Evolutionary conservation across 2,329 filamentous ascomycete genomes (phyloP), one percentile per base, ranked within the genome.

Genomic region (Fusarium protoensiforme): DNA sequence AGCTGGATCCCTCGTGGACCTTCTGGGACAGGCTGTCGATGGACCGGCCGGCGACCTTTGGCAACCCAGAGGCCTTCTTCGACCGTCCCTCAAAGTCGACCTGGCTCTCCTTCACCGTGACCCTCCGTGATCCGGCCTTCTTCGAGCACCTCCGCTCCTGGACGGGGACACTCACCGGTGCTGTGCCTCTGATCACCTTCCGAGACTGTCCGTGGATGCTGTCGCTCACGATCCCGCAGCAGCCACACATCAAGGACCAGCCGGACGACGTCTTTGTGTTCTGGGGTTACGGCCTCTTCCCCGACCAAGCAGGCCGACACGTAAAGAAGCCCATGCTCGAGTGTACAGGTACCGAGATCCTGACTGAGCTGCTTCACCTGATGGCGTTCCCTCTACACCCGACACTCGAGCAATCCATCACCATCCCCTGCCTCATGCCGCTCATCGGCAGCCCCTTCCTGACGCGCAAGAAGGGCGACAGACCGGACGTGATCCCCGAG

Each of bases 211-310:
- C 76, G 0, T 78, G 76, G 76, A 77, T 78, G 74, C 54, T 78
- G 5, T 78, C 76, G 4, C 58, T 78, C 7, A 78, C 76, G 0
- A 57, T 78, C 2, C 76, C 76, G 0, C 65, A 75, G 9, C 76
- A 78, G 7, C 76, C 76, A 0, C 78, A 78, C 5, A 60, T 78
- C 14, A 78, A 68, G 24, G 75, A 77, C 0, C 76, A 78, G 7
- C 76, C 76, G 0, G 58, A 68, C 0, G 76, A 68, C 4, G 66
- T 78, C n/a, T 77, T 63, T 13, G 64, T 78, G 9, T 78, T 78
- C 51, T 78, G 76, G 76, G 76, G 76, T 0, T 78, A 78, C n/a
- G 76, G 76, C 0, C 64, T 78, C 2, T 78, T 78, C 51, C 76
- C 76, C 0, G 76, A 78, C 10, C 76, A 78, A 5, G 68, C 72